Evolutionary conservation across 352 stramenopile species (phyloP).

Genomic region (Phytophthora nicotianae): DNA sequence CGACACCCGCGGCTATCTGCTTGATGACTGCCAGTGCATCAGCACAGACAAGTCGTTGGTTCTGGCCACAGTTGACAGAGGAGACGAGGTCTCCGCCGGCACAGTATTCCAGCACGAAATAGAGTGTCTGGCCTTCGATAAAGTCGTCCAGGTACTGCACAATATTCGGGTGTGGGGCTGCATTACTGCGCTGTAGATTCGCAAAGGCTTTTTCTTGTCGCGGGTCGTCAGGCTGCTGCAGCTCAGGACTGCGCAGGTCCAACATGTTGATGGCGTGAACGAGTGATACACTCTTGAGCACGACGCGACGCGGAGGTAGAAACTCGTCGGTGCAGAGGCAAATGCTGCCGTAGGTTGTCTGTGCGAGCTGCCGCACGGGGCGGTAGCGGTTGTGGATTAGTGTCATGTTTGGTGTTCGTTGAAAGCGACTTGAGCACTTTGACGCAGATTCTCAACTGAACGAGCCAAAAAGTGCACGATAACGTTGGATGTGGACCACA

Average conservation of each 20-base stretch:
- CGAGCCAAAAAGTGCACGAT: too few relatives aligned
- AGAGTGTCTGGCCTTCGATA: conserved; percentile 45
- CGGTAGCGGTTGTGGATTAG: conserved; percentile 40
- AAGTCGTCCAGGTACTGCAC: conserved; percentile 56
- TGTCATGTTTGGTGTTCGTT: conserved; percentile 11
- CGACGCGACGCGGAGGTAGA: conserved; percentile 27
- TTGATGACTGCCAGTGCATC: conserved; percentile 34
- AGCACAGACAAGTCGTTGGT: conserved; percentile 10
- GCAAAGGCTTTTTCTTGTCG: conserved; percentile 50
- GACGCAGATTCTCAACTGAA: too few relatives aligned
- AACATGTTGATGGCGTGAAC: conserved; percentile 39
- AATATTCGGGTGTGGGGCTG: conserved; percentile 43
- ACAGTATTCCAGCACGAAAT: conserved; percentile 57
- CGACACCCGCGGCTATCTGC: conserved; percentile 27
- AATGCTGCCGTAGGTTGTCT: conserved; percentile 59
- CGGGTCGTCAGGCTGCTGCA: conserved; percentile 44
- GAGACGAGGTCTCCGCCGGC: conserved; percentile 38
- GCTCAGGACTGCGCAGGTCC: conserved; percentile 15
- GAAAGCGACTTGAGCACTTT: too few relatives aligned
- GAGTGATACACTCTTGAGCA: conserved; percentile 58
- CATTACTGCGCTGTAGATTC: conserved; percentile 29
- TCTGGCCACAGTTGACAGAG: conserved; percentile 24
- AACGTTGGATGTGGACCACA: too few relatives aligned
- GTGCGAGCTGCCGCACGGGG: conserved; percentile 37
- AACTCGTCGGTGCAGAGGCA: conserved; percentile 52